A percentile compares a stretch with the other conserved stretches of the same genome.
Conservation (phyloP, 2,329 filamentous ascomycete species). For the Tolypocladium guangdongense region DNA sequence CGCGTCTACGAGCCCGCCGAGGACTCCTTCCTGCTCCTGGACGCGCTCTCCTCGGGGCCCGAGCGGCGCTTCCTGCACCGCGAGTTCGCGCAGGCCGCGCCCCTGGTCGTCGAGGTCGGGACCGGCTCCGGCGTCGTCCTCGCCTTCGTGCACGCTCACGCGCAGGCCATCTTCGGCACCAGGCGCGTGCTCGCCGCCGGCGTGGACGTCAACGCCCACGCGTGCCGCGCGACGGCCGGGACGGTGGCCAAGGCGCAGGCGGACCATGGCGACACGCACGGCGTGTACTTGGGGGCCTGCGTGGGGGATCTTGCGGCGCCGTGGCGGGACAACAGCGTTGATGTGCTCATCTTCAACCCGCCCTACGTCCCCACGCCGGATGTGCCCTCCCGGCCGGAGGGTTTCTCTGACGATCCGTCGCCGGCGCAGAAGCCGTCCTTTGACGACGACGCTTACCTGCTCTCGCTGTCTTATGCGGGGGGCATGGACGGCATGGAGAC, state of each 20-base stretch:
- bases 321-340: constrained; percentile 48
- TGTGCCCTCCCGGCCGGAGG: constrained; percentile 45
- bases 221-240: constrained; percentile 61
- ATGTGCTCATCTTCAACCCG: constrained; percentile 91
- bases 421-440: constrained; percentile 37
- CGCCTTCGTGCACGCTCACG: constrained; percentile 73
- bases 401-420: constrained; percentile 13
- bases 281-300: constrained; percentile 52
- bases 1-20: constrained; percentile 92
- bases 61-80: constrained; percentile 59
- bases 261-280: constrained; percentile 25
- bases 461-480: constrained; percentile 81
- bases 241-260: constrained; percentile 47
- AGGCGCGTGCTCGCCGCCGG: constrained; percentile 59
- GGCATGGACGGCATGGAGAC: constrained; percentile 89
- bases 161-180: constrained; percentile 61
- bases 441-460: constrained; percentile 71
- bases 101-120: constrained; percentile 74
- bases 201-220: constrained; percentile 76
- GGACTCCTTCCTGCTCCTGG: constrained; percentile 88
- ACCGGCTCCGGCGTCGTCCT: constrained; percentile 91
- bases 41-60: constrained; percentile 66
- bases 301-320: constrained; percentile 60
- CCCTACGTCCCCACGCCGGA: constrained; percentile 86
- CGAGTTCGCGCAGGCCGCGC: constrained; percentile 42